These are phyloP conservation scores for Lepidium aucheri DNA, from an alignment of 345 rosid species.

Conservation along the genomic window DNA sequence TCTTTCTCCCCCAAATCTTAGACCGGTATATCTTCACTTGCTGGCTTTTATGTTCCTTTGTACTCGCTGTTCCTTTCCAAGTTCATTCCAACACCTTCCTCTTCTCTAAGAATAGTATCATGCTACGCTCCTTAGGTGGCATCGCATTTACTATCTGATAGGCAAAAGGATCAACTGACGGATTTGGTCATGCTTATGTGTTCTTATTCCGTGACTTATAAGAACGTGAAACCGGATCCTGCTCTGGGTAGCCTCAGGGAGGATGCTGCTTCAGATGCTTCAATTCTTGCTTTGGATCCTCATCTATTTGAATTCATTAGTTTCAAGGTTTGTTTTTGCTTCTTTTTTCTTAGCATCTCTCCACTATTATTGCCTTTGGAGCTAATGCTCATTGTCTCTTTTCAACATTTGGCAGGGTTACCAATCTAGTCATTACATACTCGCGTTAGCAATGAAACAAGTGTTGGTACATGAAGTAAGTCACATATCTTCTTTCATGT, in stretches of 20 bases:
- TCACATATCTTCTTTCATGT: not conserved
- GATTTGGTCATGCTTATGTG: conserved; percentile 64
- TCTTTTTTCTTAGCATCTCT: conserved; percentile 7
- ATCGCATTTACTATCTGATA: conserved; percentile 63
- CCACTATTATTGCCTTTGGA: not conserved
- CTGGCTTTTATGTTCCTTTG: not conserved
- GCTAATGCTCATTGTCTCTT: conserved; percentile 13
- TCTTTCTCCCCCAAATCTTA: conserved; percentile 71
- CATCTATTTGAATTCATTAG: conserved; percentile 55
- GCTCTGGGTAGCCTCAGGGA: conserved; percentile 31
- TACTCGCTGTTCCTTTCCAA: not conserved
- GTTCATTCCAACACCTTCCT: not conserved
- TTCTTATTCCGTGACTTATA: conserved; percentile 68
- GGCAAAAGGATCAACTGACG: conserved; percentile 59
- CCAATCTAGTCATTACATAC: conserved; percentile 45
- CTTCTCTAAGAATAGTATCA: not conserved
- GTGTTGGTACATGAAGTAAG: conserved; percentile 82
- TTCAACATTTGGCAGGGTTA: conserved; percentile 49
- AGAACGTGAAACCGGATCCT: conserved; percentile 42
- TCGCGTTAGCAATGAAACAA: conserved; percentile 74
- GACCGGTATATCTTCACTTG: conserved; percentile 50
- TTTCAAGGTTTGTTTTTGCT: conserved; percentile 53
- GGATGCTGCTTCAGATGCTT: conserved; percentile 41
- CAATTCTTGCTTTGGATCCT: conserved; percentile 62
- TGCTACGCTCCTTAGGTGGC: conserved; percentile 54